Conservation (phyloP, 805 yeast genomes). For the Komagataella phaffii region DNA sequence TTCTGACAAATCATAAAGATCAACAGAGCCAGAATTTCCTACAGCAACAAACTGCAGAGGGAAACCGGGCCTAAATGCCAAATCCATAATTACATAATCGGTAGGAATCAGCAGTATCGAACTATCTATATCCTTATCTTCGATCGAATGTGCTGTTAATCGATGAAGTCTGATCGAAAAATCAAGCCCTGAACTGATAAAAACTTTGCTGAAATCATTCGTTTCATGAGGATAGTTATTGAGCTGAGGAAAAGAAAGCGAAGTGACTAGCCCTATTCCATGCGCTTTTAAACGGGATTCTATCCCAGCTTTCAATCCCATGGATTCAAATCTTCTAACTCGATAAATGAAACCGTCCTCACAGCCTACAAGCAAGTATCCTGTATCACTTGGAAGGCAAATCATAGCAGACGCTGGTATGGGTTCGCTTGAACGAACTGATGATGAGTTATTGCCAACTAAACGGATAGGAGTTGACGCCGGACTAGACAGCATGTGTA, state of each 20-base stretch:
- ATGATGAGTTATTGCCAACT: constrained; percentile 3
- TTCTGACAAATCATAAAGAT: constrained; percentile 22
- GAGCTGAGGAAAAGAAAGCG: constrained; percentile 12
- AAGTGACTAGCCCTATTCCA: constrained; percentile 18
- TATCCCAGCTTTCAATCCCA: not conserved
- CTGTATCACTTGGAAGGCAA: constrained; percentile 14
- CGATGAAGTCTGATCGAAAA: constrained; percentile 17
- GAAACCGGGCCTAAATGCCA: constrained; percentile 20
- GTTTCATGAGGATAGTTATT: constrained; percentile 8
- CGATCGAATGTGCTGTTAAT: not conserved
- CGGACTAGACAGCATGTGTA: constrained; percentile 1
- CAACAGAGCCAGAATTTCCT: constrained; percentile 17
- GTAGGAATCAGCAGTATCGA: constrained; percentile 11
- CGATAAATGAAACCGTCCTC: constrained; percentile 21
- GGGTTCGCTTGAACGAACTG: constrained; percentile 13
- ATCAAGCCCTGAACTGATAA: constrained; percentile 19
- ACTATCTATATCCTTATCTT: not conserved
- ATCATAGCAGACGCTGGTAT: constrained; percentile 12
- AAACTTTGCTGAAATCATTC: constrained; percentile 1
- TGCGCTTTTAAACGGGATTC: constrained; percentile 18
- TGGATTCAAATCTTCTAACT: constrained; percentile 13
- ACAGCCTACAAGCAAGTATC: constrained; percentile 19
- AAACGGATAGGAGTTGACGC: constrained; percentile 3
- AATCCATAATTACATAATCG: constrained; percentile 19
- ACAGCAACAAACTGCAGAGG: constrained; percentile 20